Percentiles rank a stretch among this genome's conserved stretches.
Evolutionary conservation across 2,329 filamentous ascomycete genomes (phyloP).

Genomic region (Fusarium zealandicum): DNA sequence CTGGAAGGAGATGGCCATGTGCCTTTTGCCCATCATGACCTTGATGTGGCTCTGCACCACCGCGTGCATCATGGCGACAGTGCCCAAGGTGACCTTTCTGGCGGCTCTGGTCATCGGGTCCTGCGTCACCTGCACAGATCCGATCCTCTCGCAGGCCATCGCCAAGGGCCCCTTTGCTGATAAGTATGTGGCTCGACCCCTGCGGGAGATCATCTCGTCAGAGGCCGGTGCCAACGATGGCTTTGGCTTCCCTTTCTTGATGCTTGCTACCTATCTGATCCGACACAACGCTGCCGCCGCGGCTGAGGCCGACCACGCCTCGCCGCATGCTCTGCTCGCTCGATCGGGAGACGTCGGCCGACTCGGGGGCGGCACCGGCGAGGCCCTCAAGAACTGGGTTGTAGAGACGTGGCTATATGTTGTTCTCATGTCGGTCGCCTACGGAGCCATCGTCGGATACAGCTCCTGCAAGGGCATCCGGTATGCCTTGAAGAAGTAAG

Average conservation of each 20-base stretch:
- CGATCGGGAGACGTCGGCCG: slow-evolving; percentile 53
- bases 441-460: slow-evolving; percentile 61
- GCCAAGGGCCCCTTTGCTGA: slow-evolving; percentile 68
- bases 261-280: slow-evolving; percentile 64
- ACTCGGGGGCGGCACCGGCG: slow-evolving; percentile 58
- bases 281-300: slow-evolving; percentile 43
- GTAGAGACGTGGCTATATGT: slow-evolving; percentile 68
- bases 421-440: slow-evolving; percentile 59
- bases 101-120: slow-evolving; percentile 65
- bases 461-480: slow-evolving; percentile 55
- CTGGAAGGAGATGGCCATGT: slow-evolving; percentile 62
- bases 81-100: slow-evolving; percentile 62
- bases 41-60: slow-evolving; percentile 68
- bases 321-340: slow-evolving; percentile 27
- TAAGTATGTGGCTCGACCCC: slow-evolving; percentile 63
- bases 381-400: slow-evolving; percentile 63
- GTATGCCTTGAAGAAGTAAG: no score
- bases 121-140: slow-evolving; percentile 68
- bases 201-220: slow-evolving; percentile 68
- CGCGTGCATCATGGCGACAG: slow-evolving; percentile 60
- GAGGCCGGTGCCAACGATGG: slow-evolving; percentile 70
- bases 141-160: slow-evolving; percentile 67
- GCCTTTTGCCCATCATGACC: slow-evolving; percentile 66
- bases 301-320: no score
- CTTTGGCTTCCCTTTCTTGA: slow-evolving; percentile 67